A percentile compares a stretch with the other conserved stretches of the same genome.
phyloP scores from a whole-genome alignment of 179 eudicot genomes.

The Silene coronaria region DNA sequence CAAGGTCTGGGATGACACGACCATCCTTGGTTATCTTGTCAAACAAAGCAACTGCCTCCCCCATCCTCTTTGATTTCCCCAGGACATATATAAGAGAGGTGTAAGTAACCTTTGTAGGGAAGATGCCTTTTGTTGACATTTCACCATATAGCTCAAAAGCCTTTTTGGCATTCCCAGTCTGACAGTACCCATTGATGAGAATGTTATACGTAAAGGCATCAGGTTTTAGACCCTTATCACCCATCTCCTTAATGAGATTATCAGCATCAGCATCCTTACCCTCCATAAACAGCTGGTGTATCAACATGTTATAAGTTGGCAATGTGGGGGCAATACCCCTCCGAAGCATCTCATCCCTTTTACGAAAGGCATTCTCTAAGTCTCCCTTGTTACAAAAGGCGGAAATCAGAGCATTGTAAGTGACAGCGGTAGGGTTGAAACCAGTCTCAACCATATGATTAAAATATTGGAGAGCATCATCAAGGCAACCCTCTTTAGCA shows the following conservation, averaged over 20 bases:
- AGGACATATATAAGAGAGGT: conserved; percentile 62
- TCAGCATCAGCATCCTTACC: conserved; percentile 45
- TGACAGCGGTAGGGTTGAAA: conserved; percentile 45
- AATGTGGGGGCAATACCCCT: conserved; percentile 46
- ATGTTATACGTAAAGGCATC: conserved; percentile 63
- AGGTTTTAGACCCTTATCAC: conserved; percentile 35
- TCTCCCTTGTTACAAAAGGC: conserved; percentile 57
- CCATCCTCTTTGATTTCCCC: conserved; percentile 53
- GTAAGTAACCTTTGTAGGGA: conserved; percentile 62
- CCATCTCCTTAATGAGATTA: conserved; percentile 58
- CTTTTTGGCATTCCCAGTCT: conserved; percentile 47
- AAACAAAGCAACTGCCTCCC: conserved; percentile 58
- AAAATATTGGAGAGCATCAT: conserved; percentile 43
- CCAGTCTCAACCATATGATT: conserved; percentile 41
- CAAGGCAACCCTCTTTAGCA: conserved; percentile 47
- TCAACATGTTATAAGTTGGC: conserved; percentile 60
- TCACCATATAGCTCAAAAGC: conserved; percentile 57
- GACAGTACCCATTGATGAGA: conserved; percentile 62
- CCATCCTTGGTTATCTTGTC: conserved; percentile 34
- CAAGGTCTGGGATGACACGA: conserved; percentile 44
- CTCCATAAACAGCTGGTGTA: conserved; percentile 60
- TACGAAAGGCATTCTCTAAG: conserved; percentile 48
- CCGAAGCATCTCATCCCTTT: conserved; percentile 54
- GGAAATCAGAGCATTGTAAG: conserved; percentile 58
- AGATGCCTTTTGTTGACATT: conserved; percentile 51